Percentiles rank a stretch among this genome's conserved stretches.
These are phyloP conservation scores for Fusarium gaditjirri DNA, from an alignment of 2,329 filamentous ascomycete species.

Conservation along the genomic window DNA sequence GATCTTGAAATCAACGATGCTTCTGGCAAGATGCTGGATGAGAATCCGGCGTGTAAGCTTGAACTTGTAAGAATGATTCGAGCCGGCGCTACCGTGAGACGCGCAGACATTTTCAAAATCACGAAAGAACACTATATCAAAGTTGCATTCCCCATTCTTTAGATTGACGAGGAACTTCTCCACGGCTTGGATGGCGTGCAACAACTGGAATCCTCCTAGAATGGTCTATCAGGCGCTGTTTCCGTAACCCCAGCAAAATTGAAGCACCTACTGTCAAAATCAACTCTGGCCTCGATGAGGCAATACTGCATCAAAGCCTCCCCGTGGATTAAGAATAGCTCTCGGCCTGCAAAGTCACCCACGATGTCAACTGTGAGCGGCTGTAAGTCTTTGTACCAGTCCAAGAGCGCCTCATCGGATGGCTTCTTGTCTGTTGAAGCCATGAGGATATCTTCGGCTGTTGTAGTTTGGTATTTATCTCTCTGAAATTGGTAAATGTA, in stretches of 20 bases:
- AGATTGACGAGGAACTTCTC: background rate
- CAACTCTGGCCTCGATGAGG: background rate
- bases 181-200: background rate
- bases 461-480: background rate
- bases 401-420: background rate
- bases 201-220: background rate
- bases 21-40: background rate
- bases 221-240: background rate
- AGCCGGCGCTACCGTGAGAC: background rate
- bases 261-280: background rate
- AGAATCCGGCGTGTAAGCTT: background rate
- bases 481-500: accelerated
- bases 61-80: background rate
- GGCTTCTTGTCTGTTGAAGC: background rate
- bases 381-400: background rate
- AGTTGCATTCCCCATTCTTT: background rate
- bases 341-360: background rate
- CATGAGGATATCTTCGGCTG: background rate
- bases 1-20: background rate
- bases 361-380: background rate
- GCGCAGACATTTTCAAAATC: background rate
- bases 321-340: background rate
- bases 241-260: background rate
- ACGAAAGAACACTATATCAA: background rate
- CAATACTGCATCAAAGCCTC: background rate